Evolutionary conservation across 192 early-diverging fungal genomes (phyloP).

Genomic region (Backusella luteola): DNA sequence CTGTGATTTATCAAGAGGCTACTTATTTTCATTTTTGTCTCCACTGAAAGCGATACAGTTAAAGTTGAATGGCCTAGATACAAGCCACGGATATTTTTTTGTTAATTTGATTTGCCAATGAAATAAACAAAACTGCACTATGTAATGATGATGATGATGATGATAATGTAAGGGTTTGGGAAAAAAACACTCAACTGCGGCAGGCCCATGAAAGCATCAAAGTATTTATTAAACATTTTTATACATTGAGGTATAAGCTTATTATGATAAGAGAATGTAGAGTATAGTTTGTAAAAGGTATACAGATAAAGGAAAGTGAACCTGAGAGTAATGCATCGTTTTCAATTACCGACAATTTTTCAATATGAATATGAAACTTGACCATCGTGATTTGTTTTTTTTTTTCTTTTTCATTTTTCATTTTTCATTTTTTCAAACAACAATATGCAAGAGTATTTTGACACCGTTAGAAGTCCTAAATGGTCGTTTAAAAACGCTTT

Average conservation of each 20-base stretch:
- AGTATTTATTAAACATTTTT: not conserved
- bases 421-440: not conserved
- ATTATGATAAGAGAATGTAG: conserved; percentile 1
- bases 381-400: not conserved
- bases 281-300: conserved; percentile 2
- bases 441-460: conserved; percentile 1
- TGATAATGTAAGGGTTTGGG: not conserved
- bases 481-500: conserved; percentile 2
- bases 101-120: not conserved
- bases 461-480: not conserved
- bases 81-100: conserved; percentile 1
- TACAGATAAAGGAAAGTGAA: not conserved
- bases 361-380: conserved; percentile 1
- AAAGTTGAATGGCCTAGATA: conserved; percentile 1
- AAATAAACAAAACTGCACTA: not conserved
- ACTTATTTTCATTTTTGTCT: not conserved
- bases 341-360: not conserved
- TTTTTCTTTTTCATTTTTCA: not conserved
- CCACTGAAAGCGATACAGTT: not conserved
- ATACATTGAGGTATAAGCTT: not conserved
- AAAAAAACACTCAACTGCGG: not conserved
- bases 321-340: not conserved
- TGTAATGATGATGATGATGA: not conserved
- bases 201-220: not conserved
- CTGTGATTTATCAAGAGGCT: conserved; percentile 1